These are phyloP conservation scores for Calonectria pauciramosa DNA, from an alignment of 2,329 filamentous ascomycete species.

Conservation along the genomic window DNA sequence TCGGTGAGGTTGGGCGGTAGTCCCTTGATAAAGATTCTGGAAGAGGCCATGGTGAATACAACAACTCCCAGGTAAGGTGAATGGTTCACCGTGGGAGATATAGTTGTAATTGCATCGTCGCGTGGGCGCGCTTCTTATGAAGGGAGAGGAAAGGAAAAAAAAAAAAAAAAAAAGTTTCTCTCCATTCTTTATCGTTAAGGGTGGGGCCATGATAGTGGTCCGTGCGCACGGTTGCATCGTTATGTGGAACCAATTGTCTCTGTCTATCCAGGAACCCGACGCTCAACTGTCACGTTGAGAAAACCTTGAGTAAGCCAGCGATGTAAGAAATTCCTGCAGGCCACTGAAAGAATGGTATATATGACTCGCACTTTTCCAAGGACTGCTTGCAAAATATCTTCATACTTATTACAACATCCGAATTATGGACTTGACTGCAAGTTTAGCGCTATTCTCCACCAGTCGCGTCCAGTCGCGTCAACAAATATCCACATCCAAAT, in stretches of 20 bases:
- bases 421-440: not conserved
- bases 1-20: conserved; percentile 89
- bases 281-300: conserved; percentile 26
- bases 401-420: not conserved
- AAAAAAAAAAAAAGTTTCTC: conserved; percentile 48
- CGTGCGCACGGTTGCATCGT: conserved; percentile 37
- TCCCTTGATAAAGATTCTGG: conserved; percentile 83
- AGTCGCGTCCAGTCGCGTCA: not conserved
- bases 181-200: conserved; percentile 45
- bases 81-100: conserved; percentile 39
- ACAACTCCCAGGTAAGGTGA: conserved; percentile 42
- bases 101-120: conserved; percentile 43
- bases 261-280: conserved; percentile 34
- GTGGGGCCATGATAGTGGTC: conserved; percentile 36
- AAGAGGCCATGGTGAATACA: conserved; percentile 65
- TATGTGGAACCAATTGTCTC: conserved; percentile 31
- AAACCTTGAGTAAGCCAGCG: not conserved
- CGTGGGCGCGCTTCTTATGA: conserved; percentile 38
- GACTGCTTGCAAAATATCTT: too few species aligned
- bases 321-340: not conserved
- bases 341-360: not conserved
- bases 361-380: not conserved
- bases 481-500: not conserved
- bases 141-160: conserved; percentile 34
- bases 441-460: not conserved